Conservation (phyloP, 331 rosid genomes). For the Dryas integrifolia region DNA sequence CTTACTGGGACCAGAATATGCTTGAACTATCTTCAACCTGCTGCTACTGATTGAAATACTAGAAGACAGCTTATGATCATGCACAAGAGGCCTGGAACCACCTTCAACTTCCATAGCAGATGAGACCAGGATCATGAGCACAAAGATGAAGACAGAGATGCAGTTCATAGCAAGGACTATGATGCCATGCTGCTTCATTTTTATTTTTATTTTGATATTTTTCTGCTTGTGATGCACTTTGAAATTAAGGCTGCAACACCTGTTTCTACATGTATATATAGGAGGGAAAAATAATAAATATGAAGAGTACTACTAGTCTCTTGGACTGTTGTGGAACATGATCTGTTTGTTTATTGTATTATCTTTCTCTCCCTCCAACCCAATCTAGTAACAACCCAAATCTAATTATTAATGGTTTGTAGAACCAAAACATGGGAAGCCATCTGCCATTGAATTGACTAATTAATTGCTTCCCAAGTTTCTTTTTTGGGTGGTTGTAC, state of each 20-base stretch:
- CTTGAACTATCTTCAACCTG: constrained; percentile 33
- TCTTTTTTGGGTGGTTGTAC: neutral
- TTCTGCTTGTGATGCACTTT: neutral
- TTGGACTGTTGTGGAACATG: constrained; percentile 21
- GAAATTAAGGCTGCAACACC: neutral
- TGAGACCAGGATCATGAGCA: constrained; percentile 27
- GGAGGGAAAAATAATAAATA: neutral
- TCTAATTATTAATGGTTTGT: neutral
- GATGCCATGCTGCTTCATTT: constrained; percentile 27
- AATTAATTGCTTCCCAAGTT: neutral
- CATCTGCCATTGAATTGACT: neutral
- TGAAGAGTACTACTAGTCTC: neutral
- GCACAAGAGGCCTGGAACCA: constrained; percentile 35
- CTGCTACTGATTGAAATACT: neutral
- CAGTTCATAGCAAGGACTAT: neutral
- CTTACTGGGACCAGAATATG: constrained; percentile 64
- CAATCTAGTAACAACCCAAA: neutral
- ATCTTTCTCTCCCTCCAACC: constrained; percentile 9
- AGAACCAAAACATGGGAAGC: constrained; percentile 7
- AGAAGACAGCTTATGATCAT: constrained; percentile 15
- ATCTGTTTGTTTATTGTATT: constrained; percentile 4
- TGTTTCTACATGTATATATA: constrained; percentile 5
- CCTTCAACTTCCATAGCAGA: constrained; percentile 36
- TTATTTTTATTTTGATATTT: neutral
- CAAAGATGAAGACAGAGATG: constrained; percentile 5